Evolutionary conservation across 2,329 filamentous ascomycete species (phyloP).

Genomic region (Phyllosticta capitalensis): DNA sequence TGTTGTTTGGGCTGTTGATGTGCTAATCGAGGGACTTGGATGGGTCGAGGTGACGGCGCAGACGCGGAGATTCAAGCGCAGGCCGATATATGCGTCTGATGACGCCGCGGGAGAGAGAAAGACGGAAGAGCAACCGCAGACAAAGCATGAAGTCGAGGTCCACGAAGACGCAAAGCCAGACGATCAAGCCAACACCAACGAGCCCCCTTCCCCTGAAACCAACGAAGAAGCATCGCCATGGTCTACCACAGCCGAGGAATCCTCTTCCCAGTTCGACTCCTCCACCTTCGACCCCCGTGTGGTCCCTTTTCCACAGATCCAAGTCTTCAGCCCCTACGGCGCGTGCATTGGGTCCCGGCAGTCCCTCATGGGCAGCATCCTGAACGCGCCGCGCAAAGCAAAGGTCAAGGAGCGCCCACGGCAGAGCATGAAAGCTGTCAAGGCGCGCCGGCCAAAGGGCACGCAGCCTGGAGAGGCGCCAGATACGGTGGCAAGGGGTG

Average conservation of each 20-base stretch:
- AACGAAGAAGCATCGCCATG: slow-evolving; percentile 12
- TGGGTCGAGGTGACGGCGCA: slow-evolving; percentile 88
- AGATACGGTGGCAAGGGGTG: background rate
- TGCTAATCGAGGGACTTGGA: slow-evolving; percentile 83
- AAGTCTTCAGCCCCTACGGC: slow-evolving; percentile 81
- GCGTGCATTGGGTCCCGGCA: slow-evolving; percentile 58
- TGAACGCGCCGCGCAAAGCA: slow-evolving; percentile 45
- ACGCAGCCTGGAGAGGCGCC: background rate
- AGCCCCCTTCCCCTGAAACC: slow-evolving; percentile 7
- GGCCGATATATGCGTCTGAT: slow-evolving; percentile 1
- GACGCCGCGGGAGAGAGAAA: background rate
- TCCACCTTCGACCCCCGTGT: slow-evolving; percentile 14
- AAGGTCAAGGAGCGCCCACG: slow-evolving; percentile 50
- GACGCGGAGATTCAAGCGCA: slow-evolving; percentile 44
- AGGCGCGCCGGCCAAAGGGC: slow-evolving; percentile 1
- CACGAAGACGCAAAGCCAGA: slow-evolving; percentile 11
- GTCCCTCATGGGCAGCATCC: slow-evolving; percentile 63
- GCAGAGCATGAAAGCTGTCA: slow-evolving; percentile 54
- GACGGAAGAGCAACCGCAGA: slow-evolving; percentile 19
- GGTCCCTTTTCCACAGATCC: slow-evolving; percentile 57
- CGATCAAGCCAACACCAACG: background rate
- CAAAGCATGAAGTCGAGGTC: slow-evolving; percentile 12
- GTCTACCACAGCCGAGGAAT: no score
- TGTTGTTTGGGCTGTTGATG: slow-evolving; percentile 67
- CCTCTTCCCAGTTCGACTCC: slow-evolving; percentile 8